Percentiles rank a stretch among this genome's conserved stretches.
Evolutionary conservation across 106 monocot species (phyloP).

Genomic region (Allium cepa): DNA sequence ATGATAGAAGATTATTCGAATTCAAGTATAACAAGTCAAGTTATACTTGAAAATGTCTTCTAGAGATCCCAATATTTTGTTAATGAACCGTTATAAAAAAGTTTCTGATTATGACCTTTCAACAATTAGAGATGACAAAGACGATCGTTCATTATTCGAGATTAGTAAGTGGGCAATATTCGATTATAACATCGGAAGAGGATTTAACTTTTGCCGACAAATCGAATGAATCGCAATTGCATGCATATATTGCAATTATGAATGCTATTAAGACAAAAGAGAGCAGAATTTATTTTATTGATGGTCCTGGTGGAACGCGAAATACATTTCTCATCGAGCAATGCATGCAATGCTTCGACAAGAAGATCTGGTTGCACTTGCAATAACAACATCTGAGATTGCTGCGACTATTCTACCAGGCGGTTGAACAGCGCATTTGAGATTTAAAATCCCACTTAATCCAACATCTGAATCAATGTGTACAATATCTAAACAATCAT

Average conservation of each 20-base stretch:
- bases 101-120: neutral
- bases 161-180: neutral
- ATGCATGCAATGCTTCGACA: neutral
- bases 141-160: neutral
- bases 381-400: too few species aligned
- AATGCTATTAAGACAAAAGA: neutral
- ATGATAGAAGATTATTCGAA: neutral
- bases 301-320: neutral
- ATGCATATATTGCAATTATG: neutral
- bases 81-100: neutral
- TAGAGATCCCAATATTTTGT: neutral
- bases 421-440: too few species aligned
- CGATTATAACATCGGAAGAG: neutral
- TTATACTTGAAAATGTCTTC: neutral
- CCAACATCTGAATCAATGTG: too few species aligned
- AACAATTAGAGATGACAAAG: neutral
- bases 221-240: neutral
- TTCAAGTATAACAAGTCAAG: neutral
- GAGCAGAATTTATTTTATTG: neutral
- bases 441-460: too few species aligned
- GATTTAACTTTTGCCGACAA: neutral
- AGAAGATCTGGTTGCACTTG: neutral
- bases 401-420: too few species aligned
- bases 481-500: too few species aligned
- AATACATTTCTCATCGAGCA: neutral